Conservation (phyloP, 2,329 filamentous ascomycete species). For the Passalora sequoiae region DNA sequence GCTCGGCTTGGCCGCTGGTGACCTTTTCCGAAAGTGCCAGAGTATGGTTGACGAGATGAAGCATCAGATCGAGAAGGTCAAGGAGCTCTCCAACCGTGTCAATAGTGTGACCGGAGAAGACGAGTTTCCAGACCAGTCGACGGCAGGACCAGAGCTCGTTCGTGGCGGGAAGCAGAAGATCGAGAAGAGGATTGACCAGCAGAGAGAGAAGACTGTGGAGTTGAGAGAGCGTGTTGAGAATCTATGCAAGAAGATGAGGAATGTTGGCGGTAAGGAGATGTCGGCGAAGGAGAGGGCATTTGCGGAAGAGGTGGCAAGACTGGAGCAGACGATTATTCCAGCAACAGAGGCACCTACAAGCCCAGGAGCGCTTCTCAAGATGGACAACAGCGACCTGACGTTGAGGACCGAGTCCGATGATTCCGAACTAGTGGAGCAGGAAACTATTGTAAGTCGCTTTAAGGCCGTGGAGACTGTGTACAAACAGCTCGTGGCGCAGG, state of each 20-base stretch:
- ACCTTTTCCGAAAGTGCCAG: slow-evolving; percentile 67
- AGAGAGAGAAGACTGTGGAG: slow-evolving; percentile 52
- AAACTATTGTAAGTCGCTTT: slow-evolving; percentile 21
- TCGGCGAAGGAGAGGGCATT: slow-evolving; percentile 60
- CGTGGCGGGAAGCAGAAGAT: slow-evolving; percentile 44
- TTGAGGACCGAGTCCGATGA: slow-evolving; percentile 11
- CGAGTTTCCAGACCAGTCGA: slow-evolving; percentile 40
- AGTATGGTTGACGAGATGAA: slow-evolving; percentile 62
- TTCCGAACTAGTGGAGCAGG: slow-evolving; percentile 7
- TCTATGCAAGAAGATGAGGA: slow-evolving; percentile 47
- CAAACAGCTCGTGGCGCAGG: slow-evolving; percentile 26
- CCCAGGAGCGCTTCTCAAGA: slow-evolving; percentile 29
- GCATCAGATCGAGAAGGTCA: slow-evolving; percentile 62
- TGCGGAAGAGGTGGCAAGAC: slow-evolving; percentile 50
- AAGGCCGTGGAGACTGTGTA: slow-evolving; percentile 27
- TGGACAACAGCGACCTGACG: slow-evolving; percentile 24
- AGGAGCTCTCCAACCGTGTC: slow-evolving; percentile 60
- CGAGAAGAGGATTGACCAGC: slow-evolving; percentile 53
- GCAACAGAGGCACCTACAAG: slow-evolving; percentile 27
- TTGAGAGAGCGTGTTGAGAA: slow-evolving; percentile 57
- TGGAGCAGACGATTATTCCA: slow-evolving; percentile 34
- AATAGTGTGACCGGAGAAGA: slow-evolving; percentile 61
- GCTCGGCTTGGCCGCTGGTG: slow-evolving; percentile 64
- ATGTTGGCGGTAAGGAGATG: slow-evolving; percentile 50
- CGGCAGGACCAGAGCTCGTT: slow-evolving; percentile 29